These are phyloP conservation scores for Hypholoma sublateritium DNA, from an alignment of 768 basidiomycete species.

Conservation along the genomic window DNA sequence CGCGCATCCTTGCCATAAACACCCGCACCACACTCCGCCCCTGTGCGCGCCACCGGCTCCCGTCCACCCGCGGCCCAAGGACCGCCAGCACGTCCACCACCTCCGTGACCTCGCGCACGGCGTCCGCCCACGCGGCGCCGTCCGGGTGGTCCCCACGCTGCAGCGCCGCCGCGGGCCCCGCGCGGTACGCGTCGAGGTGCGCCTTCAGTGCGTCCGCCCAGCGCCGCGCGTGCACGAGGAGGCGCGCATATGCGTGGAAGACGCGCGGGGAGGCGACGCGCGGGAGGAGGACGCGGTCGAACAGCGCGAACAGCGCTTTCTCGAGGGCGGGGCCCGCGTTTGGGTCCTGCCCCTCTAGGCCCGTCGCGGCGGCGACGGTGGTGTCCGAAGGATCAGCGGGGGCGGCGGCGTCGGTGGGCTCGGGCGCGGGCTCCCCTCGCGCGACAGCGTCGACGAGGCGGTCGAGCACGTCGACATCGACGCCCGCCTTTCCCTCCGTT, in stretches of 20 bases:
- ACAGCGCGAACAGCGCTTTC: conserved; percentile 60
- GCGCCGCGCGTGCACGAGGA: conserved; percentile 69
- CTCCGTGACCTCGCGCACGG: conserved; percentile 77
- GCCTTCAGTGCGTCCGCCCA: conserved; percentile 83
- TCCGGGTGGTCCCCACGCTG: conserved; percentile 66
- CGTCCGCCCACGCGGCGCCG: conserved; percentile 68
- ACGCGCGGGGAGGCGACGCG: conserved; percentile 77
- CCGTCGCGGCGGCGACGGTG: too few species aligned
- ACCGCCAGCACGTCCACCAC: conserved; percentile 81
- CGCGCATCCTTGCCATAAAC: conserved; percentile 84
- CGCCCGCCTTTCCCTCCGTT: conserved; percentile 52
- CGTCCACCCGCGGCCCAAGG: conserved; percentile 69
- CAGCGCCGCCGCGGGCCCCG: conserved; percentile 57
- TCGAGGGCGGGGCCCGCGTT: conserved; percentile 68
- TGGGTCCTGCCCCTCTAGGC: conserved; percentile 30
- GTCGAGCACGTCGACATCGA: conserved; percentile 89
- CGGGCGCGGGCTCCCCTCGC: conserved; percentile 21
- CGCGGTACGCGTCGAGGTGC: conserved; percentile 83
- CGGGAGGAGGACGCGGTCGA: conserved; percentile 79
- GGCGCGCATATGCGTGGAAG: conserved; percentile 81
- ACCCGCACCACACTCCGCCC: conserved; percentile 84
- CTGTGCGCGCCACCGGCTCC: conserved; percentile 79
- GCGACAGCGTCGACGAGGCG: conserved; percentile 88
- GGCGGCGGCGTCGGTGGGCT: too few species aligned
- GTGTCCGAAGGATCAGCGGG: too few species aligned